Evolutionary conservation across 805 yeast genomes (phyloP), one percentile per base, ranked within the genome.

Genomic region (Komagataella pastoris): DNA sequence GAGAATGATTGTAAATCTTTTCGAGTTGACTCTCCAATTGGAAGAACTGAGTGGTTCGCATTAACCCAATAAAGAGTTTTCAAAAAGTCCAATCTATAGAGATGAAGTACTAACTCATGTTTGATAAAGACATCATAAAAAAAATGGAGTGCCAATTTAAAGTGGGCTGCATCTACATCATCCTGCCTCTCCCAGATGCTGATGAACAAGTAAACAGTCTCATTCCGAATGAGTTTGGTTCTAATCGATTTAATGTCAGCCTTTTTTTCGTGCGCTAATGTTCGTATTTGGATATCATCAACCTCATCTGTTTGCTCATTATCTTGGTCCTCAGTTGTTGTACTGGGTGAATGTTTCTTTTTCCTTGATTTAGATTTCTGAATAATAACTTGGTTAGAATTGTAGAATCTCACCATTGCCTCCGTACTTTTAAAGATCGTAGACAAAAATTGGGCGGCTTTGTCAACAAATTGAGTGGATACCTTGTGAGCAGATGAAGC

Each of bases 51-150:
- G 14, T 73, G 62, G 14, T 30, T 30, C 2, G 40, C 14, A 10
- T 30, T 30, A 6, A 30, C 40, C 40, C 40, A 30, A 30, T 30
- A 30, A 3, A 30, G 14, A 30, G 40, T 14, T 8, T 30, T 30
- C 75, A 91, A 76, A 60, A 93, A 80, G 61, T 90, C 97, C 40
- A 93, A 61, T 50, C 96, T 70, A 58, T 74, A 82, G 40, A 86
- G 63, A 40, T 77, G 66, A 0, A 81, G 69, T 21, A 65, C 58
- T 50, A 72, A 74, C 53, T 85, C 83, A 46, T 79, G 74, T 49
- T 79, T 73, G 49, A 83, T 81, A 56, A 88, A 80, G 1, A 88
- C 65, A 30, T 86, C 70, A 60, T 86, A 88, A 59, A 89, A 80
- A 60, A 78, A 91, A 0, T 83, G 70, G 7, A 93, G 61, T 8